These are phyloP conservation scores for Fraxinus nigra DNA, from an alignment of 305 asterid species.

Conservation along the genomic window DNA sequence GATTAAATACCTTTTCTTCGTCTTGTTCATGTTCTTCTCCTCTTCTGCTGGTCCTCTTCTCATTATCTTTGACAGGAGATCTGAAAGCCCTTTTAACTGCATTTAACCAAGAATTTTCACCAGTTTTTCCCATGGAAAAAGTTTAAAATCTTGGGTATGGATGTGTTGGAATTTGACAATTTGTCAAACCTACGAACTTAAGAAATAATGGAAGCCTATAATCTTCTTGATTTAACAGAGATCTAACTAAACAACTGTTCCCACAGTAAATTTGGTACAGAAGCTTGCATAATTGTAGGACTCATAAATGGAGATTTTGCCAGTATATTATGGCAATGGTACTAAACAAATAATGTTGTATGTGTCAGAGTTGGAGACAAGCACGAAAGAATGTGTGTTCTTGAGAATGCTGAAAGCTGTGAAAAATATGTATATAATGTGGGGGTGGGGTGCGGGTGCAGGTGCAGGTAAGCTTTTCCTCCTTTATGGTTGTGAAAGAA, in stretches of 20 bases:
- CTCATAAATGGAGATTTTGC: conserved; percentile 5
- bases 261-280: background rate
- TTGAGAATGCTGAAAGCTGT: conserved; percentile 65
- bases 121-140: conserved; percentile 56
- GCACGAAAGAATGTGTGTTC: conserved; percentile 44
- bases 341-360: conserved; percentile 18
- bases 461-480: background rate
- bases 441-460: background rate
- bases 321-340: background rate
- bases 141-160: background rate
- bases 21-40: conserved; percentile 40
- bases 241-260: conserved; percentile 22
- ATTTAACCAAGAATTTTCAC: conserved; percentile 60
- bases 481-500: conserved; percentile 8
- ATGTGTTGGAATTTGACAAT: background rate
- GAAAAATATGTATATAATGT: conserved; percentile 19
- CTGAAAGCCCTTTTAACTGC: conserved; percentile 70
- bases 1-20: conserved; percentile 41
- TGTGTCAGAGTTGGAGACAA: conserved; percentile 40
- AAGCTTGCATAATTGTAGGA: conserved; percentile 9
- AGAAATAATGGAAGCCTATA: background rate
- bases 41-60: conserved; percentile 31
- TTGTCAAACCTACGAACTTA: no score
- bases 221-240: background rate
- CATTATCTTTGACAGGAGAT: conserved; percentile 53